A percentile compares a stretch with the other conserved stretches of the same genome.
Evolutionary conservation across 148 eudicot species (phyloP).

Genomic region (Rhododendron kiyosumense): DNA sequence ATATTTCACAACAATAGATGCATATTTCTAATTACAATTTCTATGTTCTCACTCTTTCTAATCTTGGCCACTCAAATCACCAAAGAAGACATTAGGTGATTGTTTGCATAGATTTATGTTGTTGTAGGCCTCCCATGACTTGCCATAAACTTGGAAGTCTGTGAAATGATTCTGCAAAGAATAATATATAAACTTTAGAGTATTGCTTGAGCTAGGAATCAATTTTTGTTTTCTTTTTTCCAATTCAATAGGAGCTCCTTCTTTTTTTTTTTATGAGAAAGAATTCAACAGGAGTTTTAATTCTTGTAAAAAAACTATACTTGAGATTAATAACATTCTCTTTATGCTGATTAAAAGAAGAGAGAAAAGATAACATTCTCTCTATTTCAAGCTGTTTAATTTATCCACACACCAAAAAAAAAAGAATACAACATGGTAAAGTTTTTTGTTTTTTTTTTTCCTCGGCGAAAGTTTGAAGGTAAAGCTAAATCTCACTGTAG

Average conservation of each 20-base stretch:
- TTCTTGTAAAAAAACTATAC: background rate
- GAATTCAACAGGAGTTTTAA: background rate
- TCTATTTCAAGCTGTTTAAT: no score
- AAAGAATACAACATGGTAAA: no score
- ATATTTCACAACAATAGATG: background rate
- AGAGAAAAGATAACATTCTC: no score
- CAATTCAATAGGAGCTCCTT: background rate
- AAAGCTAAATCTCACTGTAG: no score
- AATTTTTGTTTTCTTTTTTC: background rate
- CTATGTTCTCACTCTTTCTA: background rate
- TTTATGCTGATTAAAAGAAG: background rate
- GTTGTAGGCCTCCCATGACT: slow-evolving; percentile 19
- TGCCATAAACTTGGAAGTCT: slow-evolving; percentile 14
- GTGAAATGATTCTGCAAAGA: slow-evolving; percentile 22
- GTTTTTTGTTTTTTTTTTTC: no score
- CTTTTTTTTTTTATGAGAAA: background rate
- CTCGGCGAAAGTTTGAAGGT: background rate
- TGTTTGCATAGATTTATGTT: background rate
- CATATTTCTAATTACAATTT: background rate
- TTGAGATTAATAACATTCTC: background rate
- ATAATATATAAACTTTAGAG: background rate
- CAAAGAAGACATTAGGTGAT: background rate
- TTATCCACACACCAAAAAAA: no score
- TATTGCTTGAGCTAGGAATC: background rate
- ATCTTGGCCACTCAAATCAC: background rate